Base-by-base conservation (phyloP, 139 green algal genomes). In the Coccomyxa sp. region DNA sequence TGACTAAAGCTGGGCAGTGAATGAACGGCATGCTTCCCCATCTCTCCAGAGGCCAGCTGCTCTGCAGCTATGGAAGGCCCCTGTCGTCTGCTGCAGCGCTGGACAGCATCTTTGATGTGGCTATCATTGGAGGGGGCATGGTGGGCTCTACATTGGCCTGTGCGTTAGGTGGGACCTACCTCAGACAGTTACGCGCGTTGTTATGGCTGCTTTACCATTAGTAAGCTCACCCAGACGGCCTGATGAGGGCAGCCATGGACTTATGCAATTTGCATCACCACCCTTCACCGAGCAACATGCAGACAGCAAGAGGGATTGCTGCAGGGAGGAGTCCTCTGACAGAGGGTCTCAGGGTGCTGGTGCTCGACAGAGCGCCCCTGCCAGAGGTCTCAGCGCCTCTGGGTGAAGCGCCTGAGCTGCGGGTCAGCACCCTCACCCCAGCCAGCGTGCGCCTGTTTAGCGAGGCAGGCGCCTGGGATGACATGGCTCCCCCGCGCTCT, bases 391-490 rank as follows among this genome's bases (percentile, higher is more conserved):
- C 18, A 14, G 8, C 33, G 8, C 58, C 40, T 14, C 36, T 73
- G 29, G 16, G 31, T 14, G 35, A 77, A 6, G 36, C 85, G 0
- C 91, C 91, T 24, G 88, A 87, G 7, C 69, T 91, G 44, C 84
- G 91, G 7, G 91, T 95, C 16, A 92, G 86, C 82, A 95, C 91
- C 41, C 68, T 96, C 75, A 94, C 88, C 3, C 89, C 90, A 12
- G 86, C 88, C 69, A 90, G 79, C 79, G 89, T 93, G 7, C 35
- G 72, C 16, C 44, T 88, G 29, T 58, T 95, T 31, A 39, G 87
- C 70, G 71, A 77, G 1, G 79, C 83, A 24, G 90, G 88, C 8
- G 90, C 87, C 0, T 95, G 91, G 91, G 55, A 70, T 22, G 78
- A 86, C 8, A 54, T 94, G 16, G 27, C 38, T 58, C 84, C 85